Conservation (phyloP, 1,284 basidiomycete genomes). For the Malassezia obtusa region DNA sequence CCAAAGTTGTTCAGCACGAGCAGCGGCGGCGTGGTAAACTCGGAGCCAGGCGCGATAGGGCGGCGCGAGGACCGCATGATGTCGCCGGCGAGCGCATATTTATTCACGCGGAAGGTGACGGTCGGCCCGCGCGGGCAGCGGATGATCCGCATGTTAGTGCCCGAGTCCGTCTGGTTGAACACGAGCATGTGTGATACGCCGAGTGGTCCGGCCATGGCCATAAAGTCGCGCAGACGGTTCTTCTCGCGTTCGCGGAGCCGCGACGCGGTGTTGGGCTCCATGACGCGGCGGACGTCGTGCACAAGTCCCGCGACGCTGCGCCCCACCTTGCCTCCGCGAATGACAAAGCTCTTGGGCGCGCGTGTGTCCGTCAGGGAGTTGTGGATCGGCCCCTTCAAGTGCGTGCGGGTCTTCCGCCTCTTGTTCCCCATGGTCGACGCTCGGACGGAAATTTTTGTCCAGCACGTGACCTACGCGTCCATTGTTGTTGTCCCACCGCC, state of each 20-base stretch:
- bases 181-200: constrained; percentile 87
- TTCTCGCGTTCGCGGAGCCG: constrained; percentile 80
- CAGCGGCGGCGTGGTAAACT: constrained; percentile 74
- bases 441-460: constrained; percentile 3
- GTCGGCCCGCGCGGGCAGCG: constrained; percentile 87
- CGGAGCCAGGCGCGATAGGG: constrained; percentile 62
- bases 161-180: constrained; percentile 58
- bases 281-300: constrained; percentile 79
- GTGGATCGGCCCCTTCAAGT: constrained; percentile 41
- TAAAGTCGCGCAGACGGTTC: constrained; percentile 88
- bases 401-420: constrained; percentile 42
- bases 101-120: constrained; percentile 80
- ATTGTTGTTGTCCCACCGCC: not conserved
- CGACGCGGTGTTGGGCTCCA: constrained; percentile 96
- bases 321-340: constrained; percentile 88
- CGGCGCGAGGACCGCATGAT: constrained; percentile 60
- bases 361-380: constrained; percentile 21
- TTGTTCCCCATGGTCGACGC: not conserved
- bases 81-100: constrained; percentile 83
- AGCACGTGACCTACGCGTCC: constrained; percentile 16
- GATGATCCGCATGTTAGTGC: constrained; percentile 68
- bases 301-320: constrained; percentile 77
- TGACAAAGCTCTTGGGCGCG: constrained; percentile 61
- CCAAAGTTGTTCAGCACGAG: constrained; percentile 60
- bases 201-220: constrained; percentile 81